These are phyloP conservation scores for Pistacia integerrima DNA, from an alignment of 345 rosid species.

Conservation along the genomic window DNA sequence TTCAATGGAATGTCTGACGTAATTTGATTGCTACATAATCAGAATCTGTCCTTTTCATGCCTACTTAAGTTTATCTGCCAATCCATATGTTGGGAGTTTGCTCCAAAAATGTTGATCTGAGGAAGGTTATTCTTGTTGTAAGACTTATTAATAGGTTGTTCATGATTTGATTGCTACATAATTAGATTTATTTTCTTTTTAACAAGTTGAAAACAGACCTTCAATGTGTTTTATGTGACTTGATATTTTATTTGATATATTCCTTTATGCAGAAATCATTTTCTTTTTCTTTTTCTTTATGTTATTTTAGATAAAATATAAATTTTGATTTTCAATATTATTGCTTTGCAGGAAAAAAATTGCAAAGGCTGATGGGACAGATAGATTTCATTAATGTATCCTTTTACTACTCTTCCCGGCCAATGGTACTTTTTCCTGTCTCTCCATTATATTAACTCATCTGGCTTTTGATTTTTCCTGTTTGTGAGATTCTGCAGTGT, in stretches of 20 bases:
- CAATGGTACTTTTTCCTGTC: constrained; percentile 44
- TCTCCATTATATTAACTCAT: not conserved
- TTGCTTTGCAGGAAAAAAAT: constrained; percentile 49
- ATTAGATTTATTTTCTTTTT: too few species aligned
- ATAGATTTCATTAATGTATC: constrained; percentile 67
- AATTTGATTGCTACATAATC: constrained; percentile 9
- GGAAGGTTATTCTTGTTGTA: not conserved
- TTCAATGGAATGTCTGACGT: not conserved
- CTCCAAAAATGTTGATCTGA: constrained; percentile 1
- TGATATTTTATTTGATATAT: not conserved
- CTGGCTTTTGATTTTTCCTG: not conserved
- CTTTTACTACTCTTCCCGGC: constrained; percentile 70
- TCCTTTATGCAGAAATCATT: not conserved
- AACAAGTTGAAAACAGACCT: not conserved
- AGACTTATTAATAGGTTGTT: not conserved
- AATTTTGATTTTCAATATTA: constrained; percentile 17
- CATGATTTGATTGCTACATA: too few species aligned
- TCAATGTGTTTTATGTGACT: not conserved
- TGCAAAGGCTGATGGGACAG: constrained; percentile 61
- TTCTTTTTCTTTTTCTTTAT: not conserved
- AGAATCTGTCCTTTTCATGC: not conserved
- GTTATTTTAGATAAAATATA: constrained; percentile 1
- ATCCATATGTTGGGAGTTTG: constrained; percentile 5
- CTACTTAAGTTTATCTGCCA: not conserved
- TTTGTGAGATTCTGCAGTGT: not conserved